Evolutionary conservation across 208 protist genomes (phyloP).

Genomic region (Trichomonas vaginalis): DNA sequence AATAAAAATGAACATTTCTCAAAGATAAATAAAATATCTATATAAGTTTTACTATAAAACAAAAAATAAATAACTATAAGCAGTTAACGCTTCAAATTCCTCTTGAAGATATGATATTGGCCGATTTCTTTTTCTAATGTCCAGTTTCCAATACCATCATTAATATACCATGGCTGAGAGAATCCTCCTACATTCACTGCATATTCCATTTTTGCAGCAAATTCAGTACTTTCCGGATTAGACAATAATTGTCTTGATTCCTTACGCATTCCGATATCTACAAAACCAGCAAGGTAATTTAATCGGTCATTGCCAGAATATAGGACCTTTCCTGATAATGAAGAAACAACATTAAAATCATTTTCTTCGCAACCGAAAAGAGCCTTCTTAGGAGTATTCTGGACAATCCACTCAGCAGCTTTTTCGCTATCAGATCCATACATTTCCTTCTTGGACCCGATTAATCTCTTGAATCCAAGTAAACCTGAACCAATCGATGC

Average conservation of each 20-base stretch:
- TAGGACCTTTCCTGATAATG: neutral
- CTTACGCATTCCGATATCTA: neutral
- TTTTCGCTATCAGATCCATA: neutral
- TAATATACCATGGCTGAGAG: neutral
- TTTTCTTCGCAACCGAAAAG: neutral
- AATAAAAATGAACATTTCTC: too few relatives aligned
- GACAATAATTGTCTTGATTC: neutral
- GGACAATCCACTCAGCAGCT: neutral
- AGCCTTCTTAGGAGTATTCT: neutral
- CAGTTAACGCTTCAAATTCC: neutral
- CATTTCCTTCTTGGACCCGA: too few relatives aligned
- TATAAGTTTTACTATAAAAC: too few relatives aligned
- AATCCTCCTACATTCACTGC: neutral
- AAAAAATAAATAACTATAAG: too few relatives aligned
- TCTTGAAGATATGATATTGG: neutral
- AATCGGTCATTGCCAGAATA: neutral
- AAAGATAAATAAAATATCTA: too few relatives aligned
- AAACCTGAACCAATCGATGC: neutral
- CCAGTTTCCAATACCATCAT: neutral
- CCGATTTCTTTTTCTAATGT: neutral
- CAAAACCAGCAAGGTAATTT: neutral
- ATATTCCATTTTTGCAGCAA: neutral
- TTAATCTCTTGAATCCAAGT: neutral
- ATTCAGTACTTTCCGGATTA: neutral
- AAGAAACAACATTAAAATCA: neutral